A percentile compares a stretch with the other conserved stretches of the same genome.
Evolutionary conservation across 2,329 filamentous ascomycete genomes (phyloP).

Genomic region (Pseudogymnoascus sp.): DNA sequence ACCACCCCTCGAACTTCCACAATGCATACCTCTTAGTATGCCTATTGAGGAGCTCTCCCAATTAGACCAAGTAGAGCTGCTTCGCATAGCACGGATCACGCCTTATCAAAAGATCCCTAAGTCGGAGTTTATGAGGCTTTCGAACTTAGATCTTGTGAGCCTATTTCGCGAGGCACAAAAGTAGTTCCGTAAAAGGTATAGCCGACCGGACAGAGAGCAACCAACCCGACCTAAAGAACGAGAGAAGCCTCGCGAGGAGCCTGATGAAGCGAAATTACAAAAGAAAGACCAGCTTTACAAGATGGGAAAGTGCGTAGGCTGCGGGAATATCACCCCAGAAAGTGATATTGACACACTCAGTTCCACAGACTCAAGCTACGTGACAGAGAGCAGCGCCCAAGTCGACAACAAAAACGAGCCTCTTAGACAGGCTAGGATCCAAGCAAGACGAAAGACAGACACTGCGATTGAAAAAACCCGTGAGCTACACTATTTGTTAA

Average conservation of each 20-base stretch:
- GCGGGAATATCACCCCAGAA: not conserved
- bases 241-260: not conserved
- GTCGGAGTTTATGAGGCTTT: not conserved
- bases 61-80: not conserved
- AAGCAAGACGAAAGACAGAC: not conserved
- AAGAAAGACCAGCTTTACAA: not conserved
- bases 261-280: not conserved
- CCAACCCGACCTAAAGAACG: not conserved
- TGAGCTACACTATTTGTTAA: not conserved
- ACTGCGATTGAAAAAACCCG: not conserved
- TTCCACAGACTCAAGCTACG: not conserved
- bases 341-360: not conserved
- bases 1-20: no score
- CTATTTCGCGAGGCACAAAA: not conserved
- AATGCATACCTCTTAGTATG: not conserved
- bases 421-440: not conserved
- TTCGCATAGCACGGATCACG: not conserved
- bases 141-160: not conserved
- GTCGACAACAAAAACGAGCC: not conserved
- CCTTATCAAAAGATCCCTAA: not conserved
- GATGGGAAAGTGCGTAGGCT: not conserved
- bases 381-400: not conserved
- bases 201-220: not conserved
- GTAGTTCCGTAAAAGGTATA: not conserved
- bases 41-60: not conserved